Base-by-base conservation (phyloP, 148 eudicot species). In the Vaccinium vitisidaea region DNA sequence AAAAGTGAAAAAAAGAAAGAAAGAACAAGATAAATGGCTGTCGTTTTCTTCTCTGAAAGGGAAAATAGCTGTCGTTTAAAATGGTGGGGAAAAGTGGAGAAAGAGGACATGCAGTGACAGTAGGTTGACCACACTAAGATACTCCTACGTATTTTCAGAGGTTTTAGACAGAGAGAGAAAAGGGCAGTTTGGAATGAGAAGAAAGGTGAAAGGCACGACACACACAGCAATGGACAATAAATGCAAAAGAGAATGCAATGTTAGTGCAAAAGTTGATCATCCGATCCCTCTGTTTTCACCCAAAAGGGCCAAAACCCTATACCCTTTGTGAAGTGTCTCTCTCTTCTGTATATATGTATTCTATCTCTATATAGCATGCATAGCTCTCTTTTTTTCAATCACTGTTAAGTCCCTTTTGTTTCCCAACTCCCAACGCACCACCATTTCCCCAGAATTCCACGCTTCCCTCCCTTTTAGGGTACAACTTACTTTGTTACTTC, bases 161-260 rank as follows among this genome's bases (percentile, higher is more conserved):
- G 11, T 3, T 19, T 58, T 3, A 14, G 21, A 71, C 48, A 71
- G 76, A 14, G 21, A 32, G 48, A 71, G 76, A 32, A 6, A 30
- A 36, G 76, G 76, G 49, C 76, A 36, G 77, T 73, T 39, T 39
- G 77, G 77, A 73, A 73, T 73, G 77, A 73, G 77, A 73, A 73
- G 77, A 73, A 73, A 32, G 50, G 50, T 73, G 77, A 73, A 73
- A 73, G 77, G 77, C 77, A 73, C 77, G 77, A 73, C 50, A 73
- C 77, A 73, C 21, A 73, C 10, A 39, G 77, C 50, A 39, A 4
- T 73, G 21, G 49, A 73, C 50, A 73, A 39, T 39, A 73, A 73
- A 73, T 73, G 77, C 39, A 73, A 50, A 30, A 73, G 77, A 39
- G 77, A 73, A 16, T 32, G 50, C 77, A 39, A 2, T 73, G 77